Evolutionary conservation across 1,284 basidiomycete genomes (phyloP), one percentile per base, ranked within the genome.

Genomic region (Leccinum cinnamomeum): DNA sequence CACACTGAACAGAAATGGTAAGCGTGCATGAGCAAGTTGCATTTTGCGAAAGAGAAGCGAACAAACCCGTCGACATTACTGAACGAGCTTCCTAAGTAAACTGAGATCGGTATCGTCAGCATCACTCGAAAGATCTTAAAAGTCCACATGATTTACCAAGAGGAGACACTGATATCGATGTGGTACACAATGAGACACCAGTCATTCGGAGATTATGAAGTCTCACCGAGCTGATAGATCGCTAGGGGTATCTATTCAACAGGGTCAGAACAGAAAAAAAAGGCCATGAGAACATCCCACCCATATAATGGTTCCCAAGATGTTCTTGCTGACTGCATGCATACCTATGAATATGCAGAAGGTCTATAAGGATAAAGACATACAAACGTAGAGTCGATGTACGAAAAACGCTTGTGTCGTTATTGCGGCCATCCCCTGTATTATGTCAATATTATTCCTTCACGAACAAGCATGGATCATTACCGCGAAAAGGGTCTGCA

Each of bases 381-480:
- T n/a, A 67, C 65, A 64, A 18, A 57, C 2, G 14, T 69, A 68
- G 11, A 68, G 50, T 7, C 69, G 59, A 33, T 63, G 33, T 6
- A 68, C 30, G 18, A 68, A 70, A 55, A 60, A 68, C 0, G 57
- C 59, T 33, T 71, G 68, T 2, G 66, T 60, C 18, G 7, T 5
- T 16, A 66, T 14, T 18, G 63, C 35, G 20, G 51, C 51, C 12
- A 61, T 0, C 7, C 10, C 10, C 69, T 71, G 10, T 6, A 50
- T 12, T 3, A 10, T 11, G 6, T 30, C 68, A 23, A 67, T 23
- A 20, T 44, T 2, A 14, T 2, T 35, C 4, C 7, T 33, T 48
- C 23, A 3, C 0, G 1, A 5, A 18, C n/a, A 35, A 28, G 7
- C 37, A 3, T 1, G 28, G 3, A 12, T 7, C 7, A 5, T 3